Conservation (phyloP, 1,284 basidiomycete genomes). For the Irpex sp. region DNA sequence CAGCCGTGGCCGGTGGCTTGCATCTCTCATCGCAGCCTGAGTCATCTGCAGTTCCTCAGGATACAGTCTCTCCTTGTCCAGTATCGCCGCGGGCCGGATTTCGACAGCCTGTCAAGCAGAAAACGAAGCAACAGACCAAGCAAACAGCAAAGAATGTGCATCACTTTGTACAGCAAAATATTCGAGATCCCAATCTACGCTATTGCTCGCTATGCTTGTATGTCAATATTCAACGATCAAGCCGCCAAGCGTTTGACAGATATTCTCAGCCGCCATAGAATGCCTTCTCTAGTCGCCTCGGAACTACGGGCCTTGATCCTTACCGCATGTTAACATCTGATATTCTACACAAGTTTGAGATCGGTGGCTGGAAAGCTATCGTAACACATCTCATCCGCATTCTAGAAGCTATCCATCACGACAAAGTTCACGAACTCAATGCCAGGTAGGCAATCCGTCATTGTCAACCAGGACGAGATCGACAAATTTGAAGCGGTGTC, state of each 20-base stretch:
- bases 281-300: neutral
- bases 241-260: neutral
- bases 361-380: conserved; percentile 23
- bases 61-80: too few species aligned
- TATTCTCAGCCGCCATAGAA: neutral
- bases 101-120: too few species aligned
- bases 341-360: conserved; percentile 24
- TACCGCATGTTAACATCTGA: conserved; percentile 19
- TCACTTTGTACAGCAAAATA: too few species aligned
- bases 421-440: conserved; percentile 14
- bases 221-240: neutral
- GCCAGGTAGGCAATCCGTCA: conserved; percentile 7
- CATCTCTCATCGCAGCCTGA: too few species aligned
- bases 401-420: conserved; percentile 10
- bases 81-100: too few species aligned
- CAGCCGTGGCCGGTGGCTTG: too few species aligned
- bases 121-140: too few species aligned
- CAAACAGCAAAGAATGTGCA: too few species aligned
- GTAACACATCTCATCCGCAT: conserved; percentile 22
- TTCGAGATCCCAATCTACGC: too few species aligned
- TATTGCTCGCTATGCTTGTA: neutral
- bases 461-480: too few species aligned
- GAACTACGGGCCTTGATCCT: conserved; percentile 5
- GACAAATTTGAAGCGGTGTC: too few species aligned
- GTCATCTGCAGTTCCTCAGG: too few species aligned